Evolutionary conservation across 2,329 filamentous ascomycete species (phyloP), one percentile per base, ranked within the genome.

Genomic region (Fusarium xyrophilum): DNA sequence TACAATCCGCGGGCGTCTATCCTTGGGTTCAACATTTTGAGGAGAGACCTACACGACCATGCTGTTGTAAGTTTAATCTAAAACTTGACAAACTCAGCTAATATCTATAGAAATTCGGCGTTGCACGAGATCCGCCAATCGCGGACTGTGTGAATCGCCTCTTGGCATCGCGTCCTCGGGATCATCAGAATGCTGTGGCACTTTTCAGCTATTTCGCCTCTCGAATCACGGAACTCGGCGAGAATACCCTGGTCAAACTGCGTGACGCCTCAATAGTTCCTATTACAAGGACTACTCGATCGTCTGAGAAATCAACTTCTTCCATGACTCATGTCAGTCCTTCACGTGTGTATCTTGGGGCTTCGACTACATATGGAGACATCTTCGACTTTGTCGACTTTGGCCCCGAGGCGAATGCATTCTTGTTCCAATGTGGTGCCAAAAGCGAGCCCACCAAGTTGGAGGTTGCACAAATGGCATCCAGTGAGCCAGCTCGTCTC

Each of bases 351-450:
- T 99, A 97, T 76, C 84, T 99, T 4, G 96, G 96, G 12, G 89
- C 69, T 30, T 88, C 85, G 9, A 77, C 81, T 4, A 84, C 83
- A 11, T 99, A 96, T 73, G 91, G 88, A 14, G 92, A 97, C 33
- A 96, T 99, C 33, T 97, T 99, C 70, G 93, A 98, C 76, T 99
- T 97, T 78, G 94, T 98, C 17, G 92, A 98, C 76, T 99, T 97
- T 80, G 93, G 95, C 0, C 82, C 85, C 35, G 89, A 95, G 75
- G 95, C 93, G 4, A 98, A 98, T 74, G 84, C 91, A 0, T 99
- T 99, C 74, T 81, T 99, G 21, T 87, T 93, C 72, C 92, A 92
- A 66, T 93, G 94, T 68, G 96, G 96, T 13, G 95, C 93, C 5
- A 97, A 97, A 79, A 89, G 88, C 67, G 95, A 99, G 78, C 96